A percentile compares a stretch with the other conserved stretches of the same genome.
These are phyloP conservation scores for Coniochaeta sp. DNA, from an alignment of 2,329 filamentous ascomycete genomes.

Conservation along the genomic window DNA sequence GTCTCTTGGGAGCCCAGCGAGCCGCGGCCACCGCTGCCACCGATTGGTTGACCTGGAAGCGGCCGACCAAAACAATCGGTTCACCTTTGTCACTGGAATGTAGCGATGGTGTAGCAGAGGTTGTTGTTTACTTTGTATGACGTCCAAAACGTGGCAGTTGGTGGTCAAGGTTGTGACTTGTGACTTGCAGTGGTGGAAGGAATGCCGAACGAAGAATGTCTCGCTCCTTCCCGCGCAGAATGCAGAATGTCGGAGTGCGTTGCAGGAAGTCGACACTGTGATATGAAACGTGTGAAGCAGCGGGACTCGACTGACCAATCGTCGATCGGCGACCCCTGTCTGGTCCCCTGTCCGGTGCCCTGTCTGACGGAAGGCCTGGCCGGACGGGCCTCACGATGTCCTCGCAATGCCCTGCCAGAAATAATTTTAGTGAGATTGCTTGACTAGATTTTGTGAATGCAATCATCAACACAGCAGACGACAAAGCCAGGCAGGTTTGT, in stretches of 20 bases:
- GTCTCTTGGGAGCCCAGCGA: background rate
- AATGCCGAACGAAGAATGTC: background rate
- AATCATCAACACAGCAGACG: background rate
- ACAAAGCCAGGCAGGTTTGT: background rate
- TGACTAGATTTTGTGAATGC: background rate
- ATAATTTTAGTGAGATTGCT: background rate
- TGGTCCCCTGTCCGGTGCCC: background rate
- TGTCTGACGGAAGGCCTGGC: background rate
- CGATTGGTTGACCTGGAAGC: background rate
- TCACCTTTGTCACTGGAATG: background rate
- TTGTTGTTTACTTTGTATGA: background rate
- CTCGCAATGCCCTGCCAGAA: background rate
- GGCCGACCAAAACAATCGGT: background rate
- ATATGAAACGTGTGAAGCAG: conserved; percentile 1
- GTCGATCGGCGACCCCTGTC: background rate
- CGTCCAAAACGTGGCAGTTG: background rate
- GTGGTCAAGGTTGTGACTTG: background rate
- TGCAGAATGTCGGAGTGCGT: background rate
- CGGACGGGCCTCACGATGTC: background rate
- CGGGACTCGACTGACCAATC: background rate
- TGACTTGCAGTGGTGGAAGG: background rate
- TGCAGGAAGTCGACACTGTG: background rate
- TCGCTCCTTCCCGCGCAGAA: background rate
- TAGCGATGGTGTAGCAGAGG: background rate
- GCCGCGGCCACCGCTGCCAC: no score